phyloP scores from a whole-genome alignment of 1,284 basidiomycete genomes.

The Leccinum pseudoinsigne region DNA sequence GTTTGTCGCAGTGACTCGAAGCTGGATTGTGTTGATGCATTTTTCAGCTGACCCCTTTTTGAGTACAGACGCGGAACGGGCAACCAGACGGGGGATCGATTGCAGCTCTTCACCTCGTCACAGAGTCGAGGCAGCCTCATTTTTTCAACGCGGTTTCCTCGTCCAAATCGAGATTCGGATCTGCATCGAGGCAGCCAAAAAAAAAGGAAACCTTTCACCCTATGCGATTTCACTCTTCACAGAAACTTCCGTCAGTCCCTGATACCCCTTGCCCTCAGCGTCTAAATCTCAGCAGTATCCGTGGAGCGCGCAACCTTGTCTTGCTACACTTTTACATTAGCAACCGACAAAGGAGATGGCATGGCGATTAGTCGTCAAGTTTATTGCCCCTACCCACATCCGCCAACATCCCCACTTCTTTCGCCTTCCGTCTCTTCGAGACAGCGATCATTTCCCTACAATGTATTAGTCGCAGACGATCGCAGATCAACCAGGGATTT shows the following conservation, averaged over 20 bases:
- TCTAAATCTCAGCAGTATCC: background rate
- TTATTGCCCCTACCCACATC: background rate
- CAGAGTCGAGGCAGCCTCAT: conserved; percentile 13
- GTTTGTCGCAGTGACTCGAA: conserved; percentile 9
- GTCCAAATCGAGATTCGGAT: too few species aligned
- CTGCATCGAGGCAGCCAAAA: too few species aligned
- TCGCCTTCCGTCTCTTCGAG: conserved; percentile 60
- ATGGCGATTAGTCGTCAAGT: conserved; percentile 2
- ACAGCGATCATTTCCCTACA: conserved; percentile 72
- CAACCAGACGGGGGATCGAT: conserved; percentile 15
- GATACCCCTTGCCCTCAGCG: conserved; percentile 3
- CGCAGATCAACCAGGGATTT: background rate
- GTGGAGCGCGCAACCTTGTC: background rate
- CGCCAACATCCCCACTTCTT: conserved; percentile 14
- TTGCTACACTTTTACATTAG: conserved; percentile 2
- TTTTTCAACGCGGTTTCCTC: too few species aligned
- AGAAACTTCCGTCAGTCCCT: conserved; percentile 4
- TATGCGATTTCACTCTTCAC: background rate
- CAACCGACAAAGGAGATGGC: conserved; percentile 12
- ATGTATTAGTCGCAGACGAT: conserved; percentile 3
- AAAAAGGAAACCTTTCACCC: conserved; percentile 14
- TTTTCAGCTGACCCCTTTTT: conserved; percentile 35
- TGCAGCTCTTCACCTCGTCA: conserved; percentile 37
- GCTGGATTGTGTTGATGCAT: conserved; percentile 6
- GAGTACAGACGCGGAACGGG: conserved; percentile 27